Evolutionary conservation across 768 basidiomycete genomes (phyloP).

Genomic region (Lyophyllum shimeji): DNA sequence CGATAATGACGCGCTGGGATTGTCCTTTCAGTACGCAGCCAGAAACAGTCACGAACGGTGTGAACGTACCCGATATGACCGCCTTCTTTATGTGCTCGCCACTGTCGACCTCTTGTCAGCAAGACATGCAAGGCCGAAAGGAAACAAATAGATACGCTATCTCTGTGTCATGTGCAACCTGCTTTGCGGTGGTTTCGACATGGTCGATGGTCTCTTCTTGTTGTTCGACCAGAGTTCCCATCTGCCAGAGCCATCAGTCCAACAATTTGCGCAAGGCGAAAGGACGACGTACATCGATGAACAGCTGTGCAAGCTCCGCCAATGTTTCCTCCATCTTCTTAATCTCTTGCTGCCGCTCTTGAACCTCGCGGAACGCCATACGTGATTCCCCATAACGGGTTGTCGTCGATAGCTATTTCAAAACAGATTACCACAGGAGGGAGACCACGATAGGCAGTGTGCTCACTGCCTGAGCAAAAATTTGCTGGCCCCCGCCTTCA

Average conservation of each 20-base stretch:
- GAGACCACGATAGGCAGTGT: slow-evolving; percentile 1
- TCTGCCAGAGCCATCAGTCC: slow-evolving; percentile 38
- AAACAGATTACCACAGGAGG: not conserved
- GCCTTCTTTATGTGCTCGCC: slow-evolving; percentile 64
- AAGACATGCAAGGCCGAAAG: not conserved
- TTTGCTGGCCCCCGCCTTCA: slow-evolving; percentile 62
- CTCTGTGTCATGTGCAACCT: slow-evolving; percentile 68
- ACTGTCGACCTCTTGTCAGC: slow-evolving; percentile 32
- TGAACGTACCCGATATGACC: slow-evolving; percentile 48
- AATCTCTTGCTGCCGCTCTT: slow-evolving; percentile 85
- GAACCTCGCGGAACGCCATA: slow-evolving; percentile 83
- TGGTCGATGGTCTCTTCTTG: slow-evolving; percentile 73
- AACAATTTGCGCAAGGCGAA: not conserved
- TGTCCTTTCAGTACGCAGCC: slow-evolving; percentile 1
- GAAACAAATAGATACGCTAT: slow-evolving; percentile 47
- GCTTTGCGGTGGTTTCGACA: slow-evolving; percentile 61
- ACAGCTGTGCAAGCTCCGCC: slow-evolving; percentile 85
- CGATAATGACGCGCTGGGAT: slow-evolving; percentile 62
- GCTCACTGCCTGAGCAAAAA: slow-evolving; percentile 76
- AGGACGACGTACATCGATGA: slow-evolving; percentile 62
- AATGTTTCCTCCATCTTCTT: slow-evolving; percentile 83
- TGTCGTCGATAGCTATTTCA: slow-evolving; percentile 64
- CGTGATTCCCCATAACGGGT: slow-evolving; percentile 82
- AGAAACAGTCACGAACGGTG: slow-evolving; percentile 11
- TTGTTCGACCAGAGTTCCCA: slow-evolving; percentile 75